Evolutionary conservation across 2,329 filamentous ascomycete species (phyloP).

Genomic region (Verticillium albo-atrum): DNA sequence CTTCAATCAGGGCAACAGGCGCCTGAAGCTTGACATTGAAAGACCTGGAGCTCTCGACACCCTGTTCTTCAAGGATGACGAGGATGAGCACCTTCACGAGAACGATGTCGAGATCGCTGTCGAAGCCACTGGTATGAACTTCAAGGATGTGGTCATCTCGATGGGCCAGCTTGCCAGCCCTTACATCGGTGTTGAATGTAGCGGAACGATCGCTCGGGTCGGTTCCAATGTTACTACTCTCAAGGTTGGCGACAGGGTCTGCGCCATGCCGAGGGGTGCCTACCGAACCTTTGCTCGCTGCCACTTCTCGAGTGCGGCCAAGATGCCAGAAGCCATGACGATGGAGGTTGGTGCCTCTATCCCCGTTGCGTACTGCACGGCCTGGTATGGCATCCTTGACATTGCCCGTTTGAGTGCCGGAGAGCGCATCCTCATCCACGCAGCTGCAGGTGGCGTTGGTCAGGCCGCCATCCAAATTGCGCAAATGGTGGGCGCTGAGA

Average conservation of each 20-base stretch:
- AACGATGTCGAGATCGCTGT: constrained; percentile 19
- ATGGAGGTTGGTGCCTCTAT: constrained; percentile 4
- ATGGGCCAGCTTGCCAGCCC: constrained; percentile 14
- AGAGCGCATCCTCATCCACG: constrained; percentile 16
- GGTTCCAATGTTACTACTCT: constrained; percentile 16
- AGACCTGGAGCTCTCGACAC: constrained; percentile 2
- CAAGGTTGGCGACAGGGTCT: constrained; percentile 9
- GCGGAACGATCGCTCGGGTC: constrained; percentile 23
- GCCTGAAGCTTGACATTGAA: constrained; percentile 4
- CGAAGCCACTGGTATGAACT: constrained; percentile 14
- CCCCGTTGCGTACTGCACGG: constrained; percentile 1
- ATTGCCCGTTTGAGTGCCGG: constrained; percentile 18
- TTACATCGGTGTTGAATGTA: background rate
- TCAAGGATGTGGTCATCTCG: constrained; percentile 11
- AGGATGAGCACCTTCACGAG: background rate
- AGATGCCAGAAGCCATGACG: background rate
- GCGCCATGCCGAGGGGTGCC: background rate
- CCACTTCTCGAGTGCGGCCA: constrained; percentile 4
- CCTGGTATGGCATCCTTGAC: constrained; percentile 16
- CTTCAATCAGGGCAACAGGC: constrained; percentile 10
- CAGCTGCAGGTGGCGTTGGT: constrained; percentile 18
- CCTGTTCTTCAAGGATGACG: background rate
- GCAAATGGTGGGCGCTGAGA: background rate
- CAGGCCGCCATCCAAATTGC: constrained; percentile 10
- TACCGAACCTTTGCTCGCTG: constrained; percentile 2